Base-by-base conservation (phyloP, 169 alveolate species). In the Eimeria tenella region DNA sequence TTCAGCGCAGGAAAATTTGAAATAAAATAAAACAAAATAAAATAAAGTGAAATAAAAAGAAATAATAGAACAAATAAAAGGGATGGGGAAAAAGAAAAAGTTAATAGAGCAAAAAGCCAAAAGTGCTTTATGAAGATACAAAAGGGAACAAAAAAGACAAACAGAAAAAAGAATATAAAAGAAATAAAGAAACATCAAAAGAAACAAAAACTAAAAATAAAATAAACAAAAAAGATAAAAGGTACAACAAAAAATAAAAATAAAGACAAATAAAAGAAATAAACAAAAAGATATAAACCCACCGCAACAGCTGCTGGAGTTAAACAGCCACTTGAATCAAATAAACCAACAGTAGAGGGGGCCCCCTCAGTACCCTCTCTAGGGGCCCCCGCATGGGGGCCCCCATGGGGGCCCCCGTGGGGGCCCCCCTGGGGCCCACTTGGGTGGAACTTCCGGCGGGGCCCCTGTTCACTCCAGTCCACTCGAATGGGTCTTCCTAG, bases 261-360 rank as follows among this genome's bases (percentile, higher is more conserved):
- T 1, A 31, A 31, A 31, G 0, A 1, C 42, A 58, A 17, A 58
- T 13, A 58, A 58, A 13, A 58, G 19, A 17, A 58, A 10, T 10
- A 1, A 1, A 23, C n/a, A 68, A n/a, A 10, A 68, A 68, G 42
- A 31, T 31, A 1, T 31, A 68, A 10, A n/a, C 77, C 77, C n/a
- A 68, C 77, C 31, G 77, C 77, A 15, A 68, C n/a, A 68, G 77
- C 77, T 8, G 77, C 77, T 23, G 77, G 49, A 13, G 77, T 68
- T 17, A 68, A n/a, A 68, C 77, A 68, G 11, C 77, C 77, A 15
- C n/a, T 10, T 7, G 77, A 68, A 3, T 68, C 77, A 23, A 68
- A 68, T 7, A 68, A 23, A 0, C n/a, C 77, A 68, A n/a, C n/a
- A 7, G 77, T 68, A 13, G 77, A 10, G 49, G n/a, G 31, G 77